A percentile compares a stretch with the other conserved stretches of the same genome.
Conservation (phyloP, 2,329 filamentous ascomycete genomes). For the Knufia fluminis region DNA sequence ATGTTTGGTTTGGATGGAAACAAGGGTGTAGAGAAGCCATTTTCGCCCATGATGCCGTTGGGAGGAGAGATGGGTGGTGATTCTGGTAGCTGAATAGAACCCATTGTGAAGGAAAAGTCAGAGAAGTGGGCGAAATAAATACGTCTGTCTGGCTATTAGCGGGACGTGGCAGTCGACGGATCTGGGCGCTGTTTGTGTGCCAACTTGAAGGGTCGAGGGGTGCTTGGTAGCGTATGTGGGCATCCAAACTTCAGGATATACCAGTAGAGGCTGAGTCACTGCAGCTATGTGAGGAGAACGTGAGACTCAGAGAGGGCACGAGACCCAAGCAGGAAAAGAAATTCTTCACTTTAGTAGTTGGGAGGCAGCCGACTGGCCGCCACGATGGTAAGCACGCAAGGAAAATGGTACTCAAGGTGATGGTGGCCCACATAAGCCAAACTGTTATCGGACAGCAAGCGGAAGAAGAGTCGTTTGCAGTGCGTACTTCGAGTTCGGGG, state of each 20-base stretch:
- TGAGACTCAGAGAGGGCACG: neutral
- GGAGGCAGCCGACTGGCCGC: neutral
- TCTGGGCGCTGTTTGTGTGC: neutral
- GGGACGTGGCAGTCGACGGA: neutral
- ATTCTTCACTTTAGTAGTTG: neutral
- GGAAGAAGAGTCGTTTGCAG: neutral
- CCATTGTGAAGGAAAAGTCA: constrained; percentile 13
- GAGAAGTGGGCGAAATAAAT: neutral
- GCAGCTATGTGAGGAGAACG: neutral
- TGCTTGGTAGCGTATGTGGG: neutral
- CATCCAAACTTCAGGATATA: too few relatives aligned
- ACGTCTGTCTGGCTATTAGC: too few relatives aligned
- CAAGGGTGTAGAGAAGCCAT: constrained; percentile 22
- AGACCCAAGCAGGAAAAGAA: neutral
- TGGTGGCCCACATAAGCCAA: too few relatives aligned
- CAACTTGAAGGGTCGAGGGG: neutral
- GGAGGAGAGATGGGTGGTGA: constrained; percentile 22
- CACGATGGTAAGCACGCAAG: neutral
- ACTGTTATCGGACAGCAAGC: neutral
- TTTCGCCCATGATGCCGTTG: constrained; percentile 20
- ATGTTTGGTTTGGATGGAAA: constrained; percentile 55
- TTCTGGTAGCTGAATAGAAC: constrained; percentile 17
- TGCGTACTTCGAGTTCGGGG: neutral
- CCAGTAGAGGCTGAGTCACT: constrained; percentile 1
- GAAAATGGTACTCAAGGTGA: too few relatives aligned